Evolutionary conservation across 768 basidiomycete genomes (phyloP).

Genomic region (Lentinula sp.): DNA sequence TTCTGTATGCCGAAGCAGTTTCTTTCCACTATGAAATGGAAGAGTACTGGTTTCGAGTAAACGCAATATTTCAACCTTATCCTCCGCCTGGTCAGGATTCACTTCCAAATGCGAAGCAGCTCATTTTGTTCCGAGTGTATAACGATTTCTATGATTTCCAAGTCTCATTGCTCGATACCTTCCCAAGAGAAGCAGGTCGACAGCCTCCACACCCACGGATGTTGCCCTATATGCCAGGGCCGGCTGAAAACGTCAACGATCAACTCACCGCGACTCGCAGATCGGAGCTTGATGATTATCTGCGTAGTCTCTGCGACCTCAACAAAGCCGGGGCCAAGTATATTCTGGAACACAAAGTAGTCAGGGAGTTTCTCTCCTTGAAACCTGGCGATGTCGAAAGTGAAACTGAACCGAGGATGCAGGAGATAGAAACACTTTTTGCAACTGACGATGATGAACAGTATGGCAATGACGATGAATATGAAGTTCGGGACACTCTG

Average conservation of each 20-base stretch:
- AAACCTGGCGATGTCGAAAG: conserved; percentile 84
- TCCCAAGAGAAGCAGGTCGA: conserved; percentile 89
- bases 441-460: conserved; percentile 31
- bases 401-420: conserved; percentile 51
- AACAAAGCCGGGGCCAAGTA: conserved; percentile 63
- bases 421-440: conserved; percentile 54
- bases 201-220: conserved; percentile 62
- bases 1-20: conserved; percentile 83
- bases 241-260: conserved; percentile 78
- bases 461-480: conserved; percentile 27
- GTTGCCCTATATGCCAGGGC: conserved; percentile 97
- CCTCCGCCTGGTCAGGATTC: conserved; percentile 46
- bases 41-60: conserved; percentile 95
- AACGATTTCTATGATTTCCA: conserved; percentile 99
- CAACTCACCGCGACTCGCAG: conserved; percentile 74
- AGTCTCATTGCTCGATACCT: conserved; percentile 76
- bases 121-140: conserved; percentile 92
- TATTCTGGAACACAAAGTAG: conserved; percentile 73
- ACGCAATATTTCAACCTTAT: conserved; percentile 86
- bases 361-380: conserved; percentile 78
- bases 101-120: conserved; percentile 64
- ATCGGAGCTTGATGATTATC: conserved; percentile 84
- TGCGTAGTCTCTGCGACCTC: conserved; percentile 73
- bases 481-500: conserved; percentile 44
- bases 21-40: conserved; percentile 98